These are phyloP conservation scores for Aspergillus coremiiformis DNA, from an alignment of 495 filamentous ascomycete genomes.

Conservation along the genomic window DNA sequence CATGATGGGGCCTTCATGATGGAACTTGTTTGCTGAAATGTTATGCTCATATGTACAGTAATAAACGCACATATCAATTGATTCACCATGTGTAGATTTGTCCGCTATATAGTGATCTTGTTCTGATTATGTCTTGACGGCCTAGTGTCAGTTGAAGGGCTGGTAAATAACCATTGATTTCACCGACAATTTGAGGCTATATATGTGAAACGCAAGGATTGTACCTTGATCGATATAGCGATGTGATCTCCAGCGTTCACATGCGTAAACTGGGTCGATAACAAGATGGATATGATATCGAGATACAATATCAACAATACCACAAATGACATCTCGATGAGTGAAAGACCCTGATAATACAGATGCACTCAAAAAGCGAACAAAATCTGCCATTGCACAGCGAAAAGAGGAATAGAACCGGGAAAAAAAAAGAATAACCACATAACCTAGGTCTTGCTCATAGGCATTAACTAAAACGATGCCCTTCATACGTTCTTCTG, in stretches of 20 bases:
- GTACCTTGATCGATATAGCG: too few relatives aligned
- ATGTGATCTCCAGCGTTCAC: too few relatives aligned
- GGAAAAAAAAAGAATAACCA: background rate
- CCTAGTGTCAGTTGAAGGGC: background rate
- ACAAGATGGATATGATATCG: too few relatives aligned
- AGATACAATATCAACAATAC: too few relatives aligned
- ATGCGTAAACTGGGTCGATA: too few relatives aligned
- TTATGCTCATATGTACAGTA: background rate
- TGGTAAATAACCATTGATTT: too few relatives aligned
- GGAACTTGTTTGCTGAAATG: background rate
- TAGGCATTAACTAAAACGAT: background rate
- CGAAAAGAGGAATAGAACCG: background rate
- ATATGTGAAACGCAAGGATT: too few relatives aligned
- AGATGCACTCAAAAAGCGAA: background rate
- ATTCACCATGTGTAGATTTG: background rate
- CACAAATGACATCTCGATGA: too few relatives aligned
- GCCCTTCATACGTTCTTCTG: background rate
- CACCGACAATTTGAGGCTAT: too few relatives aligned
- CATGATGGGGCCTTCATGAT: background rate
- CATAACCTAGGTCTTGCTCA: background rate
- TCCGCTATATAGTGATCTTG: background rate
- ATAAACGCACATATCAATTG: background rate
- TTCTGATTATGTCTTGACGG: background rate
- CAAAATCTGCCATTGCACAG: background rate
- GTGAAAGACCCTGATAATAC: too few relatives aligned